These are phyloP conservation scores for Trypanosoma brucei DNA, from an alignment of 208 protist species.

Conservation along the genomic window DNA sequence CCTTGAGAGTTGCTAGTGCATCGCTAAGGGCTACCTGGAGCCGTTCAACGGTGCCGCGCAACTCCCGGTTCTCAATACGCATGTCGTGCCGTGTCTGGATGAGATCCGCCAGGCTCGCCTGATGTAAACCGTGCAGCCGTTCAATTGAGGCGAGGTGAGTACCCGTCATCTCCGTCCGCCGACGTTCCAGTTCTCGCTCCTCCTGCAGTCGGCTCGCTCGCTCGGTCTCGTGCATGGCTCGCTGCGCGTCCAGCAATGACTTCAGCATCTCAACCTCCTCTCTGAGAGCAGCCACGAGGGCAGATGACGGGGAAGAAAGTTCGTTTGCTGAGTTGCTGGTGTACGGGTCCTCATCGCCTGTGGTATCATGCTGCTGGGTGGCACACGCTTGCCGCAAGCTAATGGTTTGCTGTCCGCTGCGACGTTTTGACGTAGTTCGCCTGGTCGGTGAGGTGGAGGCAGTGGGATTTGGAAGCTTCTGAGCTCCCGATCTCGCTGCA, in stretches of 20 bases:
- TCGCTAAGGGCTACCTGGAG: slow-evolving; percentile 26
- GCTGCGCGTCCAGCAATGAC: slow-evolving; percentile 62
- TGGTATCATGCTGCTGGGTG: background rate
- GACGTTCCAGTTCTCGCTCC: slow-evolving; percentile 31
- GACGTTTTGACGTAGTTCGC: background rate
- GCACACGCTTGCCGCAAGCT: slow-evolving; percentile 10
- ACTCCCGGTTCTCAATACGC: slow-evolving; percentile 36
- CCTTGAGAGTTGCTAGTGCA: slow-evolving; percentile 4
- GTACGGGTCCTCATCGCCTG: slow-evolving; percentile 1
- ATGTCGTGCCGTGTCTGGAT: slow-evolving; percentile 45
- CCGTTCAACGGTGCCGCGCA: slow-evolving; percentile 37
- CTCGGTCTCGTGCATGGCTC: slow-evolving; percentile 52
- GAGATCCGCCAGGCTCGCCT: slow-evolving; percentile 48
- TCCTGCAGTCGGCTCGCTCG: slow-evolving; percentile 30
- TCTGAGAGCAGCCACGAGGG: slow-evolving; percentile 39
- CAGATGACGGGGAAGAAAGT: slow-evolving; percentile 12
- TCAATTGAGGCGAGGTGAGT: slow-evolving; percentile 32
- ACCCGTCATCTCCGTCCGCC: slow-evolving; percentile 24
- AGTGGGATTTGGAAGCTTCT: background rate
- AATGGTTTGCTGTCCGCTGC: slow-evolving; percentile 12
- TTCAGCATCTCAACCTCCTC: slow-evolving; percentile 53
- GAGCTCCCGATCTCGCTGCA: background rate
- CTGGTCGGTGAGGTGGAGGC: background rate
- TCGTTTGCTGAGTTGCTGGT: slow-evolving; percentile 4
- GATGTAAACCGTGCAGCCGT: slow-evolving; percentile 46